Percentiles rank a stretch among this genome's conserved stretches.
Evolutionary conservation across 2,329 filamentous ascomycete genomes (phyloP).

Genomic region (Dactylonectria estremocensis): DNA sequence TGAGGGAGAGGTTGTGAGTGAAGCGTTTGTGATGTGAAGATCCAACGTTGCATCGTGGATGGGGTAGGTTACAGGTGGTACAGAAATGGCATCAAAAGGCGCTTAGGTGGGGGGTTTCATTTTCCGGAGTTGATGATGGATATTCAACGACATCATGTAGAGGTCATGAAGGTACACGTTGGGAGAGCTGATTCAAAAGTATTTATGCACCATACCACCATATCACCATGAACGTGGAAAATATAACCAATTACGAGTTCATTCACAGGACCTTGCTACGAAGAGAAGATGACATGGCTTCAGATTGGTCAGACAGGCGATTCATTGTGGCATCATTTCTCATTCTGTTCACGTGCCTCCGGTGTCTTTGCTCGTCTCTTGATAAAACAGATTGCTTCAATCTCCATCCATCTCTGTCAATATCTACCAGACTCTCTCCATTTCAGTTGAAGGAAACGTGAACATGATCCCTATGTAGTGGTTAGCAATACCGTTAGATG

Average conservation of each 20-base stretch:
- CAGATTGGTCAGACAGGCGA: not conserved
- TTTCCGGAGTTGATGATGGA: constrained; percentile 6
- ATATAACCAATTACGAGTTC: not conserved
- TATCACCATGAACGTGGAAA: not conserved
- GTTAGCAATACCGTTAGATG: constrained; percentile 9
- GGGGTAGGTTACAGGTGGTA: constrained; percentile 6
- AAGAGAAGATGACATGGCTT: not conserved
- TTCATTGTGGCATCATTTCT: not conserved
- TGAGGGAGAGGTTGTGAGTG: constrained; percentile 63
- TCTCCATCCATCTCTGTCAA: not conserved
- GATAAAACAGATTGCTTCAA: not conserved
- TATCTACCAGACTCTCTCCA: not conserved
- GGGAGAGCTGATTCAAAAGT: not conserved
- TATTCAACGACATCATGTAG: constrained; percentile 5
- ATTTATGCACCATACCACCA: not conserved
- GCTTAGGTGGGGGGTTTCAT: constrained; percentile 9
- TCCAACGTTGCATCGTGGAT: not conserved
- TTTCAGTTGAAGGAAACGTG: constrained; percentile 48
- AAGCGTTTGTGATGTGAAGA: constrained; percentile 56
- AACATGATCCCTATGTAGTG: constrained; percentile 43
- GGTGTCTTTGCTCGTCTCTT: not conserved
- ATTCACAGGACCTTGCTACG: not conserved
- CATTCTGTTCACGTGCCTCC: not conserved
- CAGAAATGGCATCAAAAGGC: constrained; percentile 8
- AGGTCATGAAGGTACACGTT: not conserved